Evolutionary conservation across 176 grass and related monocot genomes (phyloP), one percentile per base, ranked within the genome.

Genomic region (Canna indica): DNA sequence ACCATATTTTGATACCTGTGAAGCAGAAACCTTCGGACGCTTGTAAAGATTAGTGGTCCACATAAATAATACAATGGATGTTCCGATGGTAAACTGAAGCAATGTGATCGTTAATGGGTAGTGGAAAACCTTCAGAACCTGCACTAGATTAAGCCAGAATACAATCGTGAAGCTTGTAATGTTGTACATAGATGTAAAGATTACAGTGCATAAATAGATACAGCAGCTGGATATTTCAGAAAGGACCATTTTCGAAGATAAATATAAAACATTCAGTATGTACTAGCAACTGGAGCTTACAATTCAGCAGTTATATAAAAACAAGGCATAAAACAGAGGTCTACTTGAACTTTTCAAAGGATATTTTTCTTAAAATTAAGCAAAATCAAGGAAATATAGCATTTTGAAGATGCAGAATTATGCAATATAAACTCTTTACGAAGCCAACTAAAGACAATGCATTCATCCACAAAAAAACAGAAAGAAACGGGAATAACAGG

Each of bases 121-220:
- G 14, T 75, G 84, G 62, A 91, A 87, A 74, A 85, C 88, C 79
- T 91, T 91, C 10, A 91, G 76, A 74, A 91, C 88, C 85, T 87
- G 81, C 38, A 27, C 74, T 20, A 64, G 30, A 68, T 3, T 63
- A 58, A 76, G 34, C 68, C 20, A 22, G 38, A 27, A 45, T 36
- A 4, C 61, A 30, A 22, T 31, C 62, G 6, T 46, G 8, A 14
- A 5, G 31, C 8, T 60, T 63, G 22, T 60, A 50, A 50, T 18
- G n/a, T n/a, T n/a, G n/a, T n/a, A n/a, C n/a, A n/a, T n/a, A n/a
- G n/a, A n/a, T n/a, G n/a, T n/a, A n/a, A n/a, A n/a, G n/a, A n/a
- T n/a, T n/a, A n/a, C n/a, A n/a, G n/a, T n/a, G n/a, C n/a, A n/a
- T n/a, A n/a, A n/a, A n/a, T n/a, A n/a, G n/a, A n/a, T n/a, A n/a